phyloP scores from a whole-genome alignment of 139 green algal genomes.

The Auxenochlorella pyrenoidosa region DNA sequence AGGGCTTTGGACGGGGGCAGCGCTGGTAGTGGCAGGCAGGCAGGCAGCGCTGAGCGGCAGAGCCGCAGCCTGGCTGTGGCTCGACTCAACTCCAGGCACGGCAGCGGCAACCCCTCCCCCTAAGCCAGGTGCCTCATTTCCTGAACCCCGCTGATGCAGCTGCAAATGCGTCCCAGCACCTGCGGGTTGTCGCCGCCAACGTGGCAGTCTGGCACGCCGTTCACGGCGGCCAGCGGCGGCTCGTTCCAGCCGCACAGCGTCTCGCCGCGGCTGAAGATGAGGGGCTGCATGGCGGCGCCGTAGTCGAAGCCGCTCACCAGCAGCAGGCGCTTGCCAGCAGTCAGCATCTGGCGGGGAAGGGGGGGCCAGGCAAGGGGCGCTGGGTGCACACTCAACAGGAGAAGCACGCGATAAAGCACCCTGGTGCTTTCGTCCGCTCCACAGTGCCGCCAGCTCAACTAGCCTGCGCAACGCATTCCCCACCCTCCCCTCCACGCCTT shows the following conservation, averaged over 20 bases:
- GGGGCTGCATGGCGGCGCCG: slow-evolving; percentile 54
- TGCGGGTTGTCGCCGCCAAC: neutral
- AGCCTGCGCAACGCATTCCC: neutral
- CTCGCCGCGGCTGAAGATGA: slow-evolving; percentile 54
- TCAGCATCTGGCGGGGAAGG: slow-evolving; percentile 39
- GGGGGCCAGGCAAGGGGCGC: no score
- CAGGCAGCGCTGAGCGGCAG: neutral
- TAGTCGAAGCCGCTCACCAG: slow-evolving; percentile 69
- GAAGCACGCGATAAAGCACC: neutral
- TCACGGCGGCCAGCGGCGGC: slow-evolving; percentile 42
- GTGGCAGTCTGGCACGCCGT: slow-evolving; percentile 48
- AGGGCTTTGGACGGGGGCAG: neutral
- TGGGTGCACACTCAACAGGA: no score
- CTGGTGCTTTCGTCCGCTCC: neutral
- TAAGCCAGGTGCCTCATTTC: neutral
- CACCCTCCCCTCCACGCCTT: no score
- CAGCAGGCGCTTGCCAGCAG: slow-evolving; percentile 58
- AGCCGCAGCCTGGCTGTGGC: neutral
- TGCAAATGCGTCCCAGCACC: neutral
- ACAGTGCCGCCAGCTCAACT: neutral
- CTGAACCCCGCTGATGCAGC: neutral
- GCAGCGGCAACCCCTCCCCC: neutral
- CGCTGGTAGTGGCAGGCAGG: neutral
- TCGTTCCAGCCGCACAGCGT: slow-evolving; percentile 67
- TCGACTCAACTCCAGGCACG: neutral